Percentiles rank a stretch among this genome's conserved stretches.
Conservation (phyloP, 1,139 yeast genomes). For the Yamadazyma diospyri region DNA sequence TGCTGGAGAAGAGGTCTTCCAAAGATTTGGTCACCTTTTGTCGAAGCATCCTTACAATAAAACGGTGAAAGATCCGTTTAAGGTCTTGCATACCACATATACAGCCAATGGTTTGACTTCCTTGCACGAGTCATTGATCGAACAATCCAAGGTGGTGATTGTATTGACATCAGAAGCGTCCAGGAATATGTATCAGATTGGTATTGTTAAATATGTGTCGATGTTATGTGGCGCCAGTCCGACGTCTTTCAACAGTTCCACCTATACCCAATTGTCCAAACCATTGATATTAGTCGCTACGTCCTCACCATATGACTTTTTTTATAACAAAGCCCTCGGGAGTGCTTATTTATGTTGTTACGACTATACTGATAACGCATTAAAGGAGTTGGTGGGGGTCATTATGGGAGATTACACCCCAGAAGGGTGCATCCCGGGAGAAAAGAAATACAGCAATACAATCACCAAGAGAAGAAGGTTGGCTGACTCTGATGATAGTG, state of each 20-base stretch:
- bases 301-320: constrained; percentile 62
- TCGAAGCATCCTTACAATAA: constrained; percentile 31
- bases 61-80: constrained; percentile 28
- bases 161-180: constrained; percentile 62
- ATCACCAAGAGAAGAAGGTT: constrained; percentile 20
- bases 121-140: constrained; percentile 55
- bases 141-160: constrained; percentile 53
- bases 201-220: constrained; percentile 57
- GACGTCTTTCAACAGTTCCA: constrained; percentile 24
- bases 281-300: constrained; percentile 62
- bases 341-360: constrained; percentile 61
- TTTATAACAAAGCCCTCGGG: constrained; percentile 51
- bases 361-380: constrained; percentile 54
- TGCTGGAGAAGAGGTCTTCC: constrained; percentile 59
- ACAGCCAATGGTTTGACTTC: constrained; percentile 64
- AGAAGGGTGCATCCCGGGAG: constrained; percentile 60
- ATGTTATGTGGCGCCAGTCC: constrained; percentile 53
- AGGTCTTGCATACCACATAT: constrained; percentile 58
- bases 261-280: constrained; percentile 31
- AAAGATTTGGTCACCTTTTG: constrained; percentile 42
- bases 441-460: constrained; percentile 32
- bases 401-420: constrained; percentile 54
- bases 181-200: constrained; percentile 64
- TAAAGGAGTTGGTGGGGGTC: constrained; percentile 48
- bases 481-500: constrained; percentile 12